Base-by-base conservation (phyloP, 2,329 filamentous ascomycete species). In the Rhynchosporium secalis region DNA sequence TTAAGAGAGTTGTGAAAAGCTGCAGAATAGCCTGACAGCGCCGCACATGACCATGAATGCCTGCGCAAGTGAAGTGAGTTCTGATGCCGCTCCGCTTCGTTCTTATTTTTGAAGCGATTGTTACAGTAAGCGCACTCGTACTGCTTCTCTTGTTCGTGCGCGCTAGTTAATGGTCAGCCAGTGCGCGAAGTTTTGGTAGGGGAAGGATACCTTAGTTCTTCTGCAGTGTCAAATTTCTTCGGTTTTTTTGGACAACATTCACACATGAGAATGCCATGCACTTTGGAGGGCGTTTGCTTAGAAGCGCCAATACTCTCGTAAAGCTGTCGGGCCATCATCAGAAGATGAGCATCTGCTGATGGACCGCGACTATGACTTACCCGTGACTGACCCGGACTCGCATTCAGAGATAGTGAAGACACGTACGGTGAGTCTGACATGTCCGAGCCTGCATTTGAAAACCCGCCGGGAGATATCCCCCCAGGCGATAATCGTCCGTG, bases 81-180 rank as follows among this genome's bases (percentile, higher is more conserved):
- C 73, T 96, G 93, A 74, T 98, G 94, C 38, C 95, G 86, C 76
- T 98, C 94, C 2, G 93, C 93, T 78, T 98, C 95, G 72, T 98
- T 98, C 78, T 98, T 98, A 79, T 98, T 98, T 78, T 98, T 98
- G 81, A 98, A 98, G 10, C 94, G 87, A 74, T 97, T 97, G 47
- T 90, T 90, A 75, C 94, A 98, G 75, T 91, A 98, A 33, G 86
- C 84, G 76, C 94, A 98, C 66, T 91, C 91, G 75, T 97, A 98
- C 76, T 98, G 94, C 76, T 98, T 98, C 76, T 98, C 95, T 73
- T 91, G 87, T 76, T 95, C 91, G 75, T 98, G 94, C 49, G 88
- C 80, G 67, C 94, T 97, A 72, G 20, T 58, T 58, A 56, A 66
- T 74, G 66, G 72, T 72, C 66, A 61, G 46, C 29, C 54, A 52